Evolutionary conservation across 2,329 filamentous ascomycete species (phyloP).

Genomic region (Colletotrichum echinochloae): DNA sequence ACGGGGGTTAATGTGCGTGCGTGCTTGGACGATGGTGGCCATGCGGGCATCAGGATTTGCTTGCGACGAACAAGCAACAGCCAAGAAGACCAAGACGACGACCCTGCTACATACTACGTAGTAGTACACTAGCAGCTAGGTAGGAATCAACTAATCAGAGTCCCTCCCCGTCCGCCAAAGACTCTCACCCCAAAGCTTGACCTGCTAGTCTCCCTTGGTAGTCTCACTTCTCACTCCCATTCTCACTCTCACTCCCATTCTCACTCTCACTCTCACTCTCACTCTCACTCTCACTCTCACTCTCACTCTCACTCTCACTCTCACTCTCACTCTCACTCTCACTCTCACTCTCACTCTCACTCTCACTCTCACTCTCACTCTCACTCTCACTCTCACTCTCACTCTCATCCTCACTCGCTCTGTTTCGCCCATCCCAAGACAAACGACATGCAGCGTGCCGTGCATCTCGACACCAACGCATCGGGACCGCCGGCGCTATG

Average conservation of each 20-base stretch:
- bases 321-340: not conserved
- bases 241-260: not conserved
- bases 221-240: not conserved
- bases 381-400: too few relatives aligned
- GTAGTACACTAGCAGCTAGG: too few relatives aligned
- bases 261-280: not conserved
- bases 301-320: not conserved
- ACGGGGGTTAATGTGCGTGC: too few relatives aligned
- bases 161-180: not conserved
- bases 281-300: not conserved
- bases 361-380: too few relatives aligned
- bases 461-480: not conserved
- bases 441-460: not conserved
- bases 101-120: not conserved
- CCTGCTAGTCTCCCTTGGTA: not conserved
- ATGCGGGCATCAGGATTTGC: not conserved
- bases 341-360: not conserved
- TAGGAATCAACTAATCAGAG: too few relatives aligned
- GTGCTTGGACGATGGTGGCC: not conserved
- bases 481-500: not conserved
- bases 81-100: not conserved
- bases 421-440: not conserved
- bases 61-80: conserved; percentile 8
- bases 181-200: conserved; percentile 1
- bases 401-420: not conserved